Base-by-base conservation (phyloP, 805 yeast species). In the Saturnispora zaruensis region DNA sequence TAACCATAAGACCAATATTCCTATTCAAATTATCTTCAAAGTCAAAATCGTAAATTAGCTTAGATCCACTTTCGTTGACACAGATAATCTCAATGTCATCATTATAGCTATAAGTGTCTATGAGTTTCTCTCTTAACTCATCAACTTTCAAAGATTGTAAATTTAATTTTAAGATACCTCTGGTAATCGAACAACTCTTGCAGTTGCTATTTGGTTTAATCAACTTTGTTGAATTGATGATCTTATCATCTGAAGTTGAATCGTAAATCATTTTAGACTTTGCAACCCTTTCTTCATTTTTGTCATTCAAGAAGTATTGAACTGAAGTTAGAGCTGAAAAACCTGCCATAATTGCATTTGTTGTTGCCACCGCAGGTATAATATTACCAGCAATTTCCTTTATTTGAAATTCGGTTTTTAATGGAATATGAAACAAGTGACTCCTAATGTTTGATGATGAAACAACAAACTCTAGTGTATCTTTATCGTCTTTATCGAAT, bases 311-410 rank as follows among this genome's bases (percentile, higher is more conserved):
- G 56, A 69, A 84, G 59, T 48, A 79, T 64, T 63, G 77, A 44
- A 89, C 67, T 0, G 95, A 84, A 36, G 83, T 79, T 37, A 91
- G 63, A 3, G 89, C 82, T 14, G 93, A 84, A 56, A 88, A 76
- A 0, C 99, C 99, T 0, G 96, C 89, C 57, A 93, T 82, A 13
- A 93, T 83, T 1, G 99, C 98, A 65, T 93, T 93, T 3, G 97
- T 91, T 1, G 99, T 93, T 5, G 99, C 98, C 57, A 95, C 90
- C 0, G 99, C 99, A 0, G 99, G 99, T 38, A 93, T 93, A 59
- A 93, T 93, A 65, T 91, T 93, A 5, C 99, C 99, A 0, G 99
- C 99, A 55, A 91, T 89, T 60, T 86, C 95, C 64, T 93, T 93
- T 53, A 86, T 78, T 53, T 88, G 96, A 62, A 95, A 93, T 52